A percentile compares a stretch with the other conserved stretches of the same genome.
Conservation (phyloP, 2,329 filamentous ascomycete species). For the Aspergillus sp. region DNA sequence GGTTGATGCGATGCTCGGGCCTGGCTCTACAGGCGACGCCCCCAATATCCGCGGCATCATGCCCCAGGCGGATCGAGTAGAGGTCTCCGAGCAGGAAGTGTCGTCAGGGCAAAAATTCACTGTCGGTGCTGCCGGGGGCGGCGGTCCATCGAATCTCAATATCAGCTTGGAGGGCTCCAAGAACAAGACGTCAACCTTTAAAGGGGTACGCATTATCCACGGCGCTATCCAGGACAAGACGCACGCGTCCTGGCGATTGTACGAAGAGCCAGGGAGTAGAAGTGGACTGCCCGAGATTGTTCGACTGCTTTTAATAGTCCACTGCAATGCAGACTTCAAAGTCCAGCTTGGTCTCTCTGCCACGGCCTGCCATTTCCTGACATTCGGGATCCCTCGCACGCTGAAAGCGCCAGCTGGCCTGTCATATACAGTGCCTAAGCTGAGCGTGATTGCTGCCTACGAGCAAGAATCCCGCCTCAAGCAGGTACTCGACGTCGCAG, state of each 20-base stretch:
- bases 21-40: neutral
- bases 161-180: constrained; percentile 10
- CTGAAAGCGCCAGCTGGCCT: neutral
- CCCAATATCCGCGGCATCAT: constrained; percentile 7
- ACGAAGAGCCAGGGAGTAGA: constrained; percentile 7
- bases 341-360: neutral
- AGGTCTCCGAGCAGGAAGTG: constrained; percentile 7
- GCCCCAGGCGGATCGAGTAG: constrained; percentile 7
- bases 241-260: constrained; percentile 6
- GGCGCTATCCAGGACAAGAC: constrained; percentile 1
- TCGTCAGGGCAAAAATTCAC: constrained; percentile 5
- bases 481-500: constrained; percentile 3
- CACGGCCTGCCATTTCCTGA: constrained; percentile 4
- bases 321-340: neutral
- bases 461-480: neutral
- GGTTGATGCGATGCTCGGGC: neutral
- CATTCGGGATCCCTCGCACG: constrained; percentile 6
- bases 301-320: constrained; percentile 1
- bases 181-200: neutral
- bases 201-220: constrained; percentile 6
- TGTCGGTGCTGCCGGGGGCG: neutral
- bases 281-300: constrained; percentile 9
- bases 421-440: neutral
- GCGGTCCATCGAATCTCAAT: constrained; percentile 6
- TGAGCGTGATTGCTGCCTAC: neutral